A percentile compares a stretch with the other conserved stretches of the same genome.
These are phyloP conservation scores for Trichoderma sp. DNA, from an alignment of 2,329 filamentous ascomycete genomes.

Conservation along the genomic window DNA sequence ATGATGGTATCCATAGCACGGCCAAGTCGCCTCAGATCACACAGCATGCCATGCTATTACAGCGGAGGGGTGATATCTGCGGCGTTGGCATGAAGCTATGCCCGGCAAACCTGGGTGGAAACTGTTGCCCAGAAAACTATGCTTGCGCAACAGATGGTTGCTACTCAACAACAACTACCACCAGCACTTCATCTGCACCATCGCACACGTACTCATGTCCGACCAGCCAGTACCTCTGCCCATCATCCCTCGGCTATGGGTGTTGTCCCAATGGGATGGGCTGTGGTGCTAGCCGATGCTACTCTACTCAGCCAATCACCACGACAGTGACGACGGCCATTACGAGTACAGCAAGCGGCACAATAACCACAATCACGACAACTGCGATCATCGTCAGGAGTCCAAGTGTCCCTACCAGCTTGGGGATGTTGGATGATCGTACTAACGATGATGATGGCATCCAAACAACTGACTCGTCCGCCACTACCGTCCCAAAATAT, in stretches of 20 bases:
- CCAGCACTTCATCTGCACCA: conserved; percentile 38
- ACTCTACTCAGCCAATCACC: conserved; percentile 45
- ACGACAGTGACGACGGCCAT: conserved; percentile 42
- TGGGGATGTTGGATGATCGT: conserved; percentile 26
- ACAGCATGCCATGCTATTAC: not conserved
- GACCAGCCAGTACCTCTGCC: conserved; percentile 46
- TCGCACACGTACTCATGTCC: conserved; percentile 43
- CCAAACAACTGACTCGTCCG: conserved; percentile 41
- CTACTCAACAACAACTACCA: conserved; percentile 44
- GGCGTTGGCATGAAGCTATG: conserved; percentile 34
- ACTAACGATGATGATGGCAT: conserved; percentile 22
- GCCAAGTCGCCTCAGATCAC: conserved; percentile 31
- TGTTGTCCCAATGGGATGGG: conserved; percentile 51
- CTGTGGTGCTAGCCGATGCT: conserved; percentile 49
- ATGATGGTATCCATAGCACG: conserved; percentile 33
- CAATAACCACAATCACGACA: conserved; percentile 39
- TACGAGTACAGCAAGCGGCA: conserved; percentile 45
- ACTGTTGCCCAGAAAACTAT: conserved; percentile 49
- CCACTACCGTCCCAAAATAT: conserved; percentile 44
- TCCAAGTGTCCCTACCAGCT: conserved; percentile 35
- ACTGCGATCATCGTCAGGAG: conserved; percentile 40
- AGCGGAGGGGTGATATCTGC: conserved; percentile 25
- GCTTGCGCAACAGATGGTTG: conserved; percentile 48
- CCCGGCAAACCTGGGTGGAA: conserved; percentile 40
- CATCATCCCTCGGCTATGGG: conserved; percentile 49